These are phyloP conservation scores for Aspergillus avenaceus DNA, from an alignment of 495 filamentous ascomycete genomes.

Conservation along the genomic window DNA sequence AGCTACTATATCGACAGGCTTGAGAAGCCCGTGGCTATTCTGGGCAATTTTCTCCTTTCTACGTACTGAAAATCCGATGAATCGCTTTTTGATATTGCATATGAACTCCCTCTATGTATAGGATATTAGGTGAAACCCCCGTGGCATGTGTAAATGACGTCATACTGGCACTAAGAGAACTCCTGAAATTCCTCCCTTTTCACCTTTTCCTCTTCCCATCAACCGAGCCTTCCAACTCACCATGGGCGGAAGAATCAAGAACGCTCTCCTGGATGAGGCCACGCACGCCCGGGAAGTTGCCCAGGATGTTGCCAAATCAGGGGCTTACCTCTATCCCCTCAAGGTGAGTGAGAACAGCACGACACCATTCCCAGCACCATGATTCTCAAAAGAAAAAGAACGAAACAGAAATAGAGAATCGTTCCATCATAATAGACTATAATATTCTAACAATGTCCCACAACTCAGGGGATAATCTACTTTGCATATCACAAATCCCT, in stretches of 20 bases:
- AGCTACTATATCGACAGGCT: too few relatives aligned
- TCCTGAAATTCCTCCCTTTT: too few relatives aligned
- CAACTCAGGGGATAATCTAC: conserved; percentile 67
- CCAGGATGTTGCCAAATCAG: conserved; percentile 61
- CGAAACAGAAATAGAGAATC: background rate
- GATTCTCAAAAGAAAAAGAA: conserved; percentile 7
- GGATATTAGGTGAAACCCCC: too few relatives aligned
- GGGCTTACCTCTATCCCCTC: conserved; percentile 81
- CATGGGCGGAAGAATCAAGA: conserved; percentile 44
- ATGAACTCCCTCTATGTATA: too few relatives aligned
- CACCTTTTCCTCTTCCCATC: background rate
- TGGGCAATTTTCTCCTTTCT: background rate
- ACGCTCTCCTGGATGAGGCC: conserved; percentile 39
- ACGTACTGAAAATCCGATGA: too few relatives aligned
- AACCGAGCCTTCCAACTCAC: background rate
- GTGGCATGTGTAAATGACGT: too few relatives aligned
- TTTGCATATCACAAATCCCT: conserved; percentile 49
- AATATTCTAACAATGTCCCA: background rate
- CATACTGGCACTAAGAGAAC: too few relatives aligned
- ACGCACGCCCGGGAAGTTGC: conserved; percentile 41
- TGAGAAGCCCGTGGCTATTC: too few relatives aligned
- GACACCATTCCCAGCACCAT: background rate
- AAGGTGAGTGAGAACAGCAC: conserved; percentile 49
- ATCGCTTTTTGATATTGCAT: too few relatives aligned
- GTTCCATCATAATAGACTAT: too few relatives aligned